phyloP scores from a whole-genome alignment of 257 asterid genomes.

The Scutellaria baicalensis region DNA sequence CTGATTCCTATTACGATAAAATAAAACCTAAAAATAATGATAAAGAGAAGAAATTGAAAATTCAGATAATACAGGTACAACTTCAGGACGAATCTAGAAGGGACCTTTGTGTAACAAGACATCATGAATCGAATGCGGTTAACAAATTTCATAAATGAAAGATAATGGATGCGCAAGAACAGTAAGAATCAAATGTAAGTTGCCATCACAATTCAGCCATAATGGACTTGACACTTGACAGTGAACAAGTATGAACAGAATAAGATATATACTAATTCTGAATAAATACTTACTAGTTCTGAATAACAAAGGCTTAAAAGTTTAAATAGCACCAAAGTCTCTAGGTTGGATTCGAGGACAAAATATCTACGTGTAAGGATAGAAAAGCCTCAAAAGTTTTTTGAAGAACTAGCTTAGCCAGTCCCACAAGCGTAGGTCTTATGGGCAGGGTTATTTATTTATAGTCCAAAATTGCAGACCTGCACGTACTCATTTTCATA shows the following conservation, averaged over 20 bases:
- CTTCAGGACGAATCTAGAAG: neutral
- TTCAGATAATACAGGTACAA: neutral
- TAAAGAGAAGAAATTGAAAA: too few relatives aligned
- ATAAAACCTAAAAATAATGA: too few relatives aligned
- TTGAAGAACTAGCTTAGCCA: conserved; percentile 25
- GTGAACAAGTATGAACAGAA: conserved; percentile 37
- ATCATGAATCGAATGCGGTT: neutral
- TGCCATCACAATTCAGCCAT: conserved; percentile 5
- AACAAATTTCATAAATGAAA: neutral
- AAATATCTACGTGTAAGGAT: conserved; percentile 33
- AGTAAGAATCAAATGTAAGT: neutral
- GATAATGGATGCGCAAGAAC: neutral
- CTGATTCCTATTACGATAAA: too few relatives aligned
- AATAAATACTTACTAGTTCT: neutral
- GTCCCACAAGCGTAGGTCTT: conserved; percentile 23
- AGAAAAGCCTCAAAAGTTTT: conserved; percentile 19
- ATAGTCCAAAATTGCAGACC: conserved; percentile 81
- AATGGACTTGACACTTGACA: conserved; percentile 2
- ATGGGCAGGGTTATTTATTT: conserved; percentile 6
- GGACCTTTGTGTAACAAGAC: neutral
- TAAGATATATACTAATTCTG: conserved; percentile 12
- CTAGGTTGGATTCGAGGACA: conserved; percentile 21
- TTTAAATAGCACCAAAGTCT: conserved; percentile 14
- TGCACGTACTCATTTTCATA: conserved; percentile 64
- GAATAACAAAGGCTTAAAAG: conserved; percentile 14